Conservation (phyloP, 345 rosid genomes). For the Luvunga scandens region DNA sequence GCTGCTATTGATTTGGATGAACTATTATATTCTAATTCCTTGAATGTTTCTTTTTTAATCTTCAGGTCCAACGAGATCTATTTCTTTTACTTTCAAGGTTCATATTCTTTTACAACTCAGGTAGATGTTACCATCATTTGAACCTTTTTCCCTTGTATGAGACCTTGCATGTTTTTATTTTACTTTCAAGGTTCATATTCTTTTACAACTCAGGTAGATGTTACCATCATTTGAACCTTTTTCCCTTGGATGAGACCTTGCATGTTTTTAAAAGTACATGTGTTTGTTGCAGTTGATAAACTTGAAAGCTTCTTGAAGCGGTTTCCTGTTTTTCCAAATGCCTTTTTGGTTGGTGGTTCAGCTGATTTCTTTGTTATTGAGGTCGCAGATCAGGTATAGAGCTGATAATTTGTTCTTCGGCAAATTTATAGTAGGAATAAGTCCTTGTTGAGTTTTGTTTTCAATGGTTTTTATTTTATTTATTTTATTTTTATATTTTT, state of each 20-base stretch:
- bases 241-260: background rate
- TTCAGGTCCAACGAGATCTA: conserved; percentile 87
- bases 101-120: conserved; percentile 86
- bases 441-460: background rate
- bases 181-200: conserved; percentile 86
- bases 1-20: background rate
- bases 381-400: conserved; percentile 90
- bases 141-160: background rate
- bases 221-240: background rate
- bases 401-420: background rate
- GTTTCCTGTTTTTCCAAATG: conserved; percentile 75
- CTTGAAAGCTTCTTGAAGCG: conserved; percentile 70
- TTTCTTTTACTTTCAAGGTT: conserved; percentile 83
- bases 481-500: too few relatives aligned
- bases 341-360: conserved; percentile 85
- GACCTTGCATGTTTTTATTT: background rate
- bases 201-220: conserved; percentile 80
- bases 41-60: background rate
- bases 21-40: background rate
- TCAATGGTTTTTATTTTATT: too few relatives aligned
- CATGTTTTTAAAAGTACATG: conserved; percentile 3
- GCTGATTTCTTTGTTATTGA: conserved; percentile 91
- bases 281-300: conserved; percentile 64
- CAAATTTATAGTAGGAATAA: background rate
- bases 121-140: conserved; percentile 27